Percentiles rank a stretch among this genome's conserved stretches.
phyloP scores from a whole-genome alignment of 1,284 basidiomycete genomes.

The Megacollybia platyphylla region DNA sequence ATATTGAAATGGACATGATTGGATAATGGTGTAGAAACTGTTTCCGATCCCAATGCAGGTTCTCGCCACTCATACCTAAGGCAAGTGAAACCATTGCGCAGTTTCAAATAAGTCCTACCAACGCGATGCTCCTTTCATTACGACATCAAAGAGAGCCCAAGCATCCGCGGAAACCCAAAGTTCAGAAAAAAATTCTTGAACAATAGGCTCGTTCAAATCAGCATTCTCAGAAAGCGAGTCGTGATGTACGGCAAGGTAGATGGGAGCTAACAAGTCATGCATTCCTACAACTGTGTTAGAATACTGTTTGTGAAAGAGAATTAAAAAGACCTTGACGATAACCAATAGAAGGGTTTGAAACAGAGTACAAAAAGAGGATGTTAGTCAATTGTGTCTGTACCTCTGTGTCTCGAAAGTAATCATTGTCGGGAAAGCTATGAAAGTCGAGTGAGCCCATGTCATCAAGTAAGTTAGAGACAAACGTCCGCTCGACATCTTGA shows the following conservation, averaged over 20 bases:
- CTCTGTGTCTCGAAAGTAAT: slow-evolving; percentile 67
- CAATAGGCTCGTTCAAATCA: slow-evolving; percentile 17
- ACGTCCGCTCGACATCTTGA: slow-evolving; percentile 91
- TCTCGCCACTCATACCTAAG: slow-evolving; percentile 67
- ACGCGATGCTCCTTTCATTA: slow-evolving; percentile 66
- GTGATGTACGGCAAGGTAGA: slow-evolving; percentile 72
- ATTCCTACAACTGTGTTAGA: slow-evolving; percentile 37
- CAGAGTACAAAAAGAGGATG: slow-evolving; percentile 74
- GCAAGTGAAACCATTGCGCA: neutral
- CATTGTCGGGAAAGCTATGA: slow-evolving; percentile 68
- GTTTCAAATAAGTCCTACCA: slow-evolving; percentile 35
- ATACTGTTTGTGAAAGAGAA: neutral
- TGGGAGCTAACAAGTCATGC: slow-evolving; percentile 85
- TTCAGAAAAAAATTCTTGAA: slow-evolving; percentile 52
- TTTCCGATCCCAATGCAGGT: slow-evolving; percentile 17
- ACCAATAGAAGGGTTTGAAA: slow-evolving; percentile 67
- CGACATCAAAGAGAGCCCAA: slow-evolving; percentile 63
- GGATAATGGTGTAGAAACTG: slow-evolving; percentile 20
- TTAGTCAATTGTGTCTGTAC: slow-evolving; percentile 76
- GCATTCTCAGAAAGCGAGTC: slow-evolving; percentile 51
- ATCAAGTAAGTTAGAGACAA: slow-evolving; percentile 15
- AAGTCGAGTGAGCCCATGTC: neutral
- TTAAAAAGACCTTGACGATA: slow-evolving; percentile 62
- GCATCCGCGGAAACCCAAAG: slow-evolving; percentile 74
- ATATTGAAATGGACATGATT: slow-evolving; percentile 33